Conservation (phyloP, 176 grass and related monocot species). For the Triticum turgidum region DNA sequence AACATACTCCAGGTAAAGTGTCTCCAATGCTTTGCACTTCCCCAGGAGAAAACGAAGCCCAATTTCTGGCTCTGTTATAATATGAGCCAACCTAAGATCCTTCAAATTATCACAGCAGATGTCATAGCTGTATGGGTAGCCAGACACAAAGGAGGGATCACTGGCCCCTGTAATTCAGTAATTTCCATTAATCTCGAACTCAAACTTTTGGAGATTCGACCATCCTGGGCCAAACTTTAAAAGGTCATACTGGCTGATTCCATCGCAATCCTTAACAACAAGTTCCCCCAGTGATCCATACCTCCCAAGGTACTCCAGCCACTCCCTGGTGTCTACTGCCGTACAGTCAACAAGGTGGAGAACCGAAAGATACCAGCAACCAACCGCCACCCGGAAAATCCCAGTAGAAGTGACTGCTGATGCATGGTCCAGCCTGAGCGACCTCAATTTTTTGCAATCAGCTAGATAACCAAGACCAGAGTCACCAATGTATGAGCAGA, state of each 20-base stretch:
- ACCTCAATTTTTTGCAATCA: conserved; percentile 50
- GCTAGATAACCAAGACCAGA: conserved; percentile 44
- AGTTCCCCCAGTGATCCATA: conserved; percentile 49
- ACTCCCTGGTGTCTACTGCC: conserved; percentile 46
- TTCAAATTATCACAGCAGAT: conserved; percentile 46
- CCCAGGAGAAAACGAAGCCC: conserved; percentile 49
- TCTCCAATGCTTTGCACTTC: conserved; percentile 52
- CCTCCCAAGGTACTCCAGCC: conserved; percentile 69
- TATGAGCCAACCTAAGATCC: conserved; percentile 58
- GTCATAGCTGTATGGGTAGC: conserved; percentile 4
- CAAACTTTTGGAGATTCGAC: conserved; percentile 53
- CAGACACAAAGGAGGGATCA: neutral
- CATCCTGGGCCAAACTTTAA: conserved; percentile 54
- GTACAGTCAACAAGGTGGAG: conserved; percentile 61
- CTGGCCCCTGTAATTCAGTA: neutral
- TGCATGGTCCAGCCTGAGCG: conserved; percentile 44
- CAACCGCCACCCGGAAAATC: conserved; percentile 49
- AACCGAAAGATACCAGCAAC: conserved; percentile 58
- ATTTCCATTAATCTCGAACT: conserved; percentile 53
- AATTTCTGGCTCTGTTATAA: conserved; percentile 35
- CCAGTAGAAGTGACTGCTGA: conserved; percentile 55
- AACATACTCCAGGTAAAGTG: conserved; percentile 57
- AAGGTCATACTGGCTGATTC: conserved; percentile 54
- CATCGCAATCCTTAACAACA: conserved; percentile 49
- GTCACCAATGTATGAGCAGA: conserved; percentile 54